A percentile compares a stretch with the other conserved stretches of the same genome.
Evolutionary conservation across 148 eudicot genomes (phyloP).

Genomic region (Vaccinium myrtillus): DNA sequence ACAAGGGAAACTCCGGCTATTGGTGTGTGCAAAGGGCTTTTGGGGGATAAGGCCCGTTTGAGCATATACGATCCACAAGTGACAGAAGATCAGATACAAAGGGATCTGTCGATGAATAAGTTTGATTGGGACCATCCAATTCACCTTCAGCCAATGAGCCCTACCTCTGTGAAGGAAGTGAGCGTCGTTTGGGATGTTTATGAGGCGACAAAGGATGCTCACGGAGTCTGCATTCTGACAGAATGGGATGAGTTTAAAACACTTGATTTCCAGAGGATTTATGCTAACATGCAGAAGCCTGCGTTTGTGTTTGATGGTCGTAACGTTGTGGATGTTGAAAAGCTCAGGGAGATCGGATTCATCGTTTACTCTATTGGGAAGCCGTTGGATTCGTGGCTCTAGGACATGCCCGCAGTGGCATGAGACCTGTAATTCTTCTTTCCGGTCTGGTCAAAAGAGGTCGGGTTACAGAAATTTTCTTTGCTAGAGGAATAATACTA

Average conservation of each 20-base stretch:
- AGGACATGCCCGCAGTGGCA: slow-evolving; percentile 58
- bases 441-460: not conserved
- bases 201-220: slow-evolving; percentile 54
- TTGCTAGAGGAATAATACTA: not conserved
- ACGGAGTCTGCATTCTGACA: slow-evolving; percentile 52
- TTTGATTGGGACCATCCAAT: slow-evolving; percentile 65
- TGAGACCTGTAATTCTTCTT: slow-evolving; percentile 8
- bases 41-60: slow-evolving; percentile 46
- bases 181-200: slow-evolving; percentile 40
- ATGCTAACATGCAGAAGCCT: slow-evolving; percentile 52
- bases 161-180: slow-evolving; percentile 30
- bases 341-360: slow-evolving; percentile 55
- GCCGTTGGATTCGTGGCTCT: slow-evolving; percentile 67
- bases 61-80: slow-evolving; percentile 65
- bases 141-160: slow-evolving; percentile 50
- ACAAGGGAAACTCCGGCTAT: slow-evolving; percentile 66
- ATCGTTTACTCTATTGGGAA: slow-evolving; percentile 65
- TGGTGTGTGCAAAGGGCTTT: slow-evolving; percentile 55
- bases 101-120: slow-evolving; percentile 52
- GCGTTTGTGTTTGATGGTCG: slow-evolving; percentile 70
- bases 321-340: slow-evolving; percentile 47
- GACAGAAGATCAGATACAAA: slow-evolving; percentile 52
- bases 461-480: not conserved
- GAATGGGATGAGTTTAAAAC: slow-evolving; percentile 65
- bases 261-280: slow-evolving; percentile 51